Base-by-base conservation (phyloP, 768 basidiomycete species). In the Lactifluus pinguis region DNA sequence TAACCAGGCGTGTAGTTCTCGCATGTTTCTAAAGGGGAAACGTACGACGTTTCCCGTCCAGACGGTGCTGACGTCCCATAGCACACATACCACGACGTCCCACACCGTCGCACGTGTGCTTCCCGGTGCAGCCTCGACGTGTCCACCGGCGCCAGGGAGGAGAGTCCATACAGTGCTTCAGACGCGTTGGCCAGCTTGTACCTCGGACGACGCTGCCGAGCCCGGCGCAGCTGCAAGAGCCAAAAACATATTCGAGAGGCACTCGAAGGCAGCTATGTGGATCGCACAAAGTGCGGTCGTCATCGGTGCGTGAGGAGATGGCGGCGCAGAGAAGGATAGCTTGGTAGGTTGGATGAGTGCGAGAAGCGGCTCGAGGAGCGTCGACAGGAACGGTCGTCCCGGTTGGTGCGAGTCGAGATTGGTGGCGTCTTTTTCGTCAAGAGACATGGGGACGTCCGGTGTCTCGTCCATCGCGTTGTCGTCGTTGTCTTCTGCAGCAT, bases 51-150 rank as follows among this genome's bases (percentile, higher is more conserved):
- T 72, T 21, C 85, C 84, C 63, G 83, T 83, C 79, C 87, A 90
- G 15, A 92, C 76, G 57, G 80, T 82, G 5, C 85, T 88, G n/a
- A 93, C 72, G 21, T 92, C 92, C 92, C 92, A 94, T 6, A 94
- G 77, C 39, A 89, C 91, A 6, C 93, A 93, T 1, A 88, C 77
- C 10, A 83, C 86, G 51, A 86, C 78, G 57, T 87, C 81, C 85
- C 94, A 92, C 71, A 92, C 80, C 57, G 90, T 86, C 63, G 76
- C 76, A 63, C 86, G 78, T 1, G 39, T 10, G 58, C 80, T 75
- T 68, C 89, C 89, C 68, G 88, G 84, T 6, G 86, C 86, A 2
- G 79, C 70, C 3, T 78, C 79, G 6, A 74, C 69, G 34, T 86
- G 79, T 55, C 80, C 81, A 25, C 87, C 87, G 2, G 86, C 78